Evolutionary conservation across 805 yeast species (phyloP).

Genomic region (Candida orba): DNA sequence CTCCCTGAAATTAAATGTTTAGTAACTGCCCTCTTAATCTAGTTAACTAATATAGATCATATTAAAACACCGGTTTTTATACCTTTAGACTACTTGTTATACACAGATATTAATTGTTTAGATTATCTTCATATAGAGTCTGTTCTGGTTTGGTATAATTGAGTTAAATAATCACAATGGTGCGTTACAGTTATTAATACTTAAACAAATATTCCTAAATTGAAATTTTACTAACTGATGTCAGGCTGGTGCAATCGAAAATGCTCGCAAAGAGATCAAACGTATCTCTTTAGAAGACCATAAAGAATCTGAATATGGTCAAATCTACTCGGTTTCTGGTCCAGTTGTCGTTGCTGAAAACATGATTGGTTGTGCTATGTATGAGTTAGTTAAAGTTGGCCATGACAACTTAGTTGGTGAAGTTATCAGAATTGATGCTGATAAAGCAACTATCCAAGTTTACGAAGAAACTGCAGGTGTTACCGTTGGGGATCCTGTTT

Average conservation of each 20-base stretch:
- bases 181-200: background rate
- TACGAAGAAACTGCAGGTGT: conserved; percentile 99
- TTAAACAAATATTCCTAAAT: too few species aligned
- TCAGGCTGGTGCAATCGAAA: conserved; percentile 92
- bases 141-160: background rate
- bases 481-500: conserved; percentile 97
- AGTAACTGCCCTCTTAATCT: background rate
- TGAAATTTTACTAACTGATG: conserved; percentile 1
- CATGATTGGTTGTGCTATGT: conserved; percentile 99
- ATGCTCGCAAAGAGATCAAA: conserved; percentile 89
- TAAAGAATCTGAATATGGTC: conserved; percentile 77
- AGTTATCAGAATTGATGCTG: conserved; percentile 93
- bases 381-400: conserved; percentile 96
- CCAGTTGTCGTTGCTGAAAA: conserved; percentile 97
- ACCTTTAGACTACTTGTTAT: background rate
- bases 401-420: conserved; percentile 97
- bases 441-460: conserved; percentile 97
- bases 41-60: background rate
- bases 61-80: background rate
- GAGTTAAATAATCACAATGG: conserved; percentile 1
- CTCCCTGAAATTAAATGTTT: conserved; percentile 1
- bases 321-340: conserved; percentile 92
- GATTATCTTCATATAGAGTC: too few species aligned
- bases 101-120: background rate
- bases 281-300: conserved; percentile 73